phyloP scores from a whole-genome alignment of 2,329 filamentous ascomycete genomes.

The Neonectria hederae region DNA sequence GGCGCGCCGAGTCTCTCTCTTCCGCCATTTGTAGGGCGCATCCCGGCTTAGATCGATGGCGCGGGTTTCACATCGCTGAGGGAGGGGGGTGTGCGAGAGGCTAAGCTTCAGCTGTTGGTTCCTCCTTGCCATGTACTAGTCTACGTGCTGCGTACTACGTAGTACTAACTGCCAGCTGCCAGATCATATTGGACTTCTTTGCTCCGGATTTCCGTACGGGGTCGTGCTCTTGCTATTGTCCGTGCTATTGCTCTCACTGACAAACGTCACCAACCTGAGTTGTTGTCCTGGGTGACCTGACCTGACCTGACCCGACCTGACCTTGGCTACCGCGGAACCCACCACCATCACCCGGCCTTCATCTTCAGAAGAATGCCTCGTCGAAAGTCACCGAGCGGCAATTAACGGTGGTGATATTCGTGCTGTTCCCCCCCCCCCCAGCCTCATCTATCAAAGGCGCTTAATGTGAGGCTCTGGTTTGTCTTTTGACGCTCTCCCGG shows the following conservation, averaged over 20 bases:
- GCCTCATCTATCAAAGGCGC: slow-evolving; percentile 27
- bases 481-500: slow-evolving; percentile 32
- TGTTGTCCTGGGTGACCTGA: no score
- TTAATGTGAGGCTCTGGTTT: slow-evolving; percentile 37
- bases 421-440: background rate
- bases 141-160: no score
- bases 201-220: background rate
- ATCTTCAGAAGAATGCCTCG: slow-evolving; percentile 26
- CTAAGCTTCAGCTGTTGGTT: slow-evolving; percentile 10
- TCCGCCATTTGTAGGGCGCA: slow-evolving; percentile 28
- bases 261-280: no score
- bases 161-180: background rate
- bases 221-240: no score
- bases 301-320: background rate
- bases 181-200: background rate
- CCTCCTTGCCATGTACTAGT: no score
- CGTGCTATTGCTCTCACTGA: no score
- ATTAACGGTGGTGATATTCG: background rate
- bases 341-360: background rate
- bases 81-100: slow-evolving; percentile 17
- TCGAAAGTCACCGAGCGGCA: background rate
- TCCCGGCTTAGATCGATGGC: slow-evolving; percentile 32
- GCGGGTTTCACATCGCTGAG: slow-evolving; percentile 30
- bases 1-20: slow-evolving; percentile 24
- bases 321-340: background rate